Percentiles rank a stretch among this genome's conserved stretches.
These are phyloP conservation scores for Myxozyma neglecta DNA, from an alignment of 805 yeast genomes.

Conservation along the genomic window DNA sequence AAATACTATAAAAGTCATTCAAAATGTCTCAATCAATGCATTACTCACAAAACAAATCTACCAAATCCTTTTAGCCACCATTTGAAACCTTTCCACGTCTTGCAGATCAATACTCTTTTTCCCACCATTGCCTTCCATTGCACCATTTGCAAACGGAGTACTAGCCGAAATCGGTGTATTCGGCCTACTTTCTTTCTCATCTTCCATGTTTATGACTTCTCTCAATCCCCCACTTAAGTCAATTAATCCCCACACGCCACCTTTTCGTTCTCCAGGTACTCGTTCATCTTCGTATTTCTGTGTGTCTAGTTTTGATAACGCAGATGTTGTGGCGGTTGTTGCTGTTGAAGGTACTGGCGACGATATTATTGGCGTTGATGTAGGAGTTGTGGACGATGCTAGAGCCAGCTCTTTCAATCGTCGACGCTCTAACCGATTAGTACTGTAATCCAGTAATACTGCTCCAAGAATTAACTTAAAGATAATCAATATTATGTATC, in stretches of 20 bases:
- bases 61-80: conserved; percentile 79
- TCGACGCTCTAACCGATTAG: conserved; percentile 2
- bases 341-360: background rate
- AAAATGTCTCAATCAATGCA: background rate
- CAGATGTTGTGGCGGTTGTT: background rate
- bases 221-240: conserved; percentile 25
- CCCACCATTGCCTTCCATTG: background rate
- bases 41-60: conserved; percentile 33
- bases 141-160: background rate
- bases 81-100: conserved; percentile 61
- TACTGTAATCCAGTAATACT: conserved; percentile 21
- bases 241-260: conserved; percentile 29
- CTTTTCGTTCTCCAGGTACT: conserved; percentile 31
- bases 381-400: background rate
- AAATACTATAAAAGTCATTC: background rate
- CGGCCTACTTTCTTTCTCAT: conserved; percentile 30
- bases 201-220: conserved; percentile 31
- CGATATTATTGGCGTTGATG: too few relatives aligned
- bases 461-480: conserved; percentile 23
- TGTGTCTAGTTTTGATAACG: background rate
- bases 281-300: conserved; percentile 36
- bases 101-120: conserved; percentile 42
- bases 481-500: conserved; percentile 12
- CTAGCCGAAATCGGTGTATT: background rate
- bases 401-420: background rate